These are phyloP conservation scores for Agapanthus africanus DNA, from an alignment of 106 monocot species.

Conservation along the genomic window DNA sequence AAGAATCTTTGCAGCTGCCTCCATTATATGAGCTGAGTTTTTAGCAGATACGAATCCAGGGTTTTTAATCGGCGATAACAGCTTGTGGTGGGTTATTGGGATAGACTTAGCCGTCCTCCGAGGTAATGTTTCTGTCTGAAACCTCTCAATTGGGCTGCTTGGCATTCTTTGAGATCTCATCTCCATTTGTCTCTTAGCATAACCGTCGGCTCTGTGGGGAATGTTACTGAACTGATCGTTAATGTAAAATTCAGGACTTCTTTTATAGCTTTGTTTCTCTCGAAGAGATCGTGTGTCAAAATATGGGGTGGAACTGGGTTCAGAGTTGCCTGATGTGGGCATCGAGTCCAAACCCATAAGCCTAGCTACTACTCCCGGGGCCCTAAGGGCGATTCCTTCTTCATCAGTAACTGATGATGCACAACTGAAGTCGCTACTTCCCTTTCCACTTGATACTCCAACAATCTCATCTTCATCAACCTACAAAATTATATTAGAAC, in stretches of 20 bases:
- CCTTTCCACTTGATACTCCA: slow-evolving; percentile 49
- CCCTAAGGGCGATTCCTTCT: slow-evolving; percentile 50
- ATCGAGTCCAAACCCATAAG: slow-evolving; percentile 91
- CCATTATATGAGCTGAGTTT: slow-evolving; percentile 86
- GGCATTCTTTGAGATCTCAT: slow-evolving; percentile 60
- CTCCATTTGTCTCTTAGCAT: slow-evolving; percentile 38
- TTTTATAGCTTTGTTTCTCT: slow-evolving; percentile 26
- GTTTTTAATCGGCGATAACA: slow-evolving; percentile 69
- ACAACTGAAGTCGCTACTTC: slow-evolving; percentile 76
- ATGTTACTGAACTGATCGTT: slow-evolving; percentile 26
- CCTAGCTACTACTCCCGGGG: slow-evolving; percentile 82
- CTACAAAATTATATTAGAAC: slow-evolving; percentile 18
- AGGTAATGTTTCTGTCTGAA: slow-evolving; percentile 65
- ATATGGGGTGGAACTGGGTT: slow-evolving; percentile 58
- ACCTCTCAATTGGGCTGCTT: slow-evolving; percentile 82
- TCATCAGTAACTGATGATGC: slow-evolving; percentile 92
- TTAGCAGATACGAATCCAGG: slow-evolving; percentile 33
- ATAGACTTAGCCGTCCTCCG: slow-evolving; percentile 44
- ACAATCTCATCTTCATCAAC: slow-evolving; percentile 54
- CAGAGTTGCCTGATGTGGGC: slow-evolving; percentile 49
- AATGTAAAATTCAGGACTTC: slow-evolving; percentile 31
- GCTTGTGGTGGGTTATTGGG: slow-evolving; percentile 44
- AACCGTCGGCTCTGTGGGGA: slow-evolving; percentile 20
- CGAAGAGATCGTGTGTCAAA: slow-evolving; percentile 32
- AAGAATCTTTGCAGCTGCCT: slow-evolving; percentile 72